A percentile compares a stretch with the other conserved stretches of the same genome.
These are phyloP conservation scores for Albugo laibachii DNA, from an alignment of 352 stramenopile genomes.

Conservation along the genomic window DNA sequence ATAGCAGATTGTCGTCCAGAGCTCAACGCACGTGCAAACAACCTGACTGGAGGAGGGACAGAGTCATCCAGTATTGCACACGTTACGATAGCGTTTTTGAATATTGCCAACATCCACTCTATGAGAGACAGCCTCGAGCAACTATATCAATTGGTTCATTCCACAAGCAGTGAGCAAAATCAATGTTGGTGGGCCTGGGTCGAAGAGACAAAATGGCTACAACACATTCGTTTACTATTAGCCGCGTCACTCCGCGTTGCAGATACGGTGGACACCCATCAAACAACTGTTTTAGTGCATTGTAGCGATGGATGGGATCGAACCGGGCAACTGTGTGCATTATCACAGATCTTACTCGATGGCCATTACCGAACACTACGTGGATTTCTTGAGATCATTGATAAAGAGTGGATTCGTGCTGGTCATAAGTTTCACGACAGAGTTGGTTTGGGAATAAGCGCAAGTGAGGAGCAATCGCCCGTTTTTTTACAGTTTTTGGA, in stretches of 20 bases:
- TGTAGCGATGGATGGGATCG: conserved; percentile 87
- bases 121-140: conserved; percentile 76
- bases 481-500: conserved; percentile 85
- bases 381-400: conserved; percentile 62
- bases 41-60: conserved; percentile 75
- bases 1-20: conserved; percentile 82
- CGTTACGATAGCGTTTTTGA: conserved; percentile 62
- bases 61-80: conserved; percentile 67
- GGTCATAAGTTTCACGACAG: conserved; percentile 82
- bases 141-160: conserved; percentile 29
- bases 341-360: conserved; percentile 80
- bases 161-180: conserved; percentile 34
- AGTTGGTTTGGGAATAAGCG: conserved; percentile 33
- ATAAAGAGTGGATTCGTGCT: conserved; percentile 73
- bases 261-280: conserved; percentile 37
- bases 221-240: conserved; percentile 46
- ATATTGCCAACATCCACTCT: conserved; percentile 87
- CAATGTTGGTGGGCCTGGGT: conserved; percentile 36
- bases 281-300: conserved; percentile 71
- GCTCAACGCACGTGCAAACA: conserved; percentile 81
- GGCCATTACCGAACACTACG: conserved; percentile 64
- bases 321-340: conserved; percentile 62
- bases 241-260: conserved; percentile 44
- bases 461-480: conserved; percentile 67
- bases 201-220: conserved; percentile 69